Conservation (phyloP, 2,329 filamentous ascomycete species). For the Xylariaceae sp. region DNA sequence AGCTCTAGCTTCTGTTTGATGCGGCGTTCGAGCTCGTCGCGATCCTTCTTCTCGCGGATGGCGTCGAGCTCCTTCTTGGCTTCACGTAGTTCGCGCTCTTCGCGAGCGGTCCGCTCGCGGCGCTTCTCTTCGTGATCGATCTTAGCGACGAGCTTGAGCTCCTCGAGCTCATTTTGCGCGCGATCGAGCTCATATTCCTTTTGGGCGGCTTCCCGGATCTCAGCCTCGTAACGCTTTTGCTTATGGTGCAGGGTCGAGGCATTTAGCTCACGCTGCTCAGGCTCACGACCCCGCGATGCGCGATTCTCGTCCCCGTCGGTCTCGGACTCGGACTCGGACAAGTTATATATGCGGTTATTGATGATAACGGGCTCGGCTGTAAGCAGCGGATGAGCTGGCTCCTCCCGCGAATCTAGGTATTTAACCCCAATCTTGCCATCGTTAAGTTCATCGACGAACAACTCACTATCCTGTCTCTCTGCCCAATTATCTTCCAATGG, state of each 20-base stretch:
- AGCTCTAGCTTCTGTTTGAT: constrained; percentile 60
- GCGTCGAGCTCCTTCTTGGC: constrained; percentile 45
- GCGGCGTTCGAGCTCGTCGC: constrained; percentile 56
- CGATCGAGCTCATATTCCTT: constrained; percentile 49
- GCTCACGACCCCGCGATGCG: constrained; percentile 43
- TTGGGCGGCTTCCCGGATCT: constrained; percentile 43
- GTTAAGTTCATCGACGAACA: too few species aligned
- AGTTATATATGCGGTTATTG: constrained; percentile 62
- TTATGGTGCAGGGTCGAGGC: constrained; percentile 42
- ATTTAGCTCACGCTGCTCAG: constrained; percentile 38
- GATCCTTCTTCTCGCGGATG: constrained; percentile 51
- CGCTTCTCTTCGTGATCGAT: constrained; percentile 52
- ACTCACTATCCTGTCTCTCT: too few species aligned
- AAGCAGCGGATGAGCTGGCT: constrained; percentile 47
- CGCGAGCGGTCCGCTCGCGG: constrained; percentile 49
- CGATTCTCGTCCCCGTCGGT: constrained; percentile 50
- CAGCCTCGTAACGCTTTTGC: constrained; percentile 42
- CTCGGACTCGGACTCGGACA: constrained; percentile 47
- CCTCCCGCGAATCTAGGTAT: too few species aligned
- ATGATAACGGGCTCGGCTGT: constrained; percentile 57
- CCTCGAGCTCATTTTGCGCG: constrained; percentile 48
- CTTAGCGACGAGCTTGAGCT: constrained; percentile 50
- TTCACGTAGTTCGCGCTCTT: constrained; percentile 46
- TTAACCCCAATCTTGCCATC: too few species aligned
- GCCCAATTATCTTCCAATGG: too few species aligned